Conservation (phyloP, 179 eudicot species). For the Silene noctiflora region DNA sequence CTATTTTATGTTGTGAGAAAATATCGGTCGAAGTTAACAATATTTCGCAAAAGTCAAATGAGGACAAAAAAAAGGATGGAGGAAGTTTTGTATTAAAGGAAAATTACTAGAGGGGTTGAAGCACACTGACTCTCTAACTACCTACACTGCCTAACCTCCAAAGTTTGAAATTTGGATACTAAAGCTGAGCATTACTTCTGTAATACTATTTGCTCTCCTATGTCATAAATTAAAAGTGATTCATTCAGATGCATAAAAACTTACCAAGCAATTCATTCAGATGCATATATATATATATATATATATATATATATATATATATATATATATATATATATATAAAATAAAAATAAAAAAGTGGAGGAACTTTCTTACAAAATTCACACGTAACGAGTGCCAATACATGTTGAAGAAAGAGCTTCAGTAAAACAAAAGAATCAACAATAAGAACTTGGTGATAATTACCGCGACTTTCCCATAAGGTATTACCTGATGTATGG, state of each 20-base stretch:
- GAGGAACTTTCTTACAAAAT: background rate
- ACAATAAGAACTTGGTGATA: background rate
- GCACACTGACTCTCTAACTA: background rate
- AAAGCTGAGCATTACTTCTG: conserved; percentile 2
- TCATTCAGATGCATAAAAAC: background rate
- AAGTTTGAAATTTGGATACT: background rate
- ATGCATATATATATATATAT: background rate
- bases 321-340: background rate
- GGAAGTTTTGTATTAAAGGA: background rate
- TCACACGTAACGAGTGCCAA: background rate
- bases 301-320: background rate
- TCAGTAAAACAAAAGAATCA: background rate
- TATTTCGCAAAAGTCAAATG: background rate
- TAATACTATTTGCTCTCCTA: background rate
- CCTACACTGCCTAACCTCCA: background rate
- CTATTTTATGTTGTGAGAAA: background rate
- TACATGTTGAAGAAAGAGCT: background rate
- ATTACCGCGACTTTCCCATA: conserved; percentile 4
- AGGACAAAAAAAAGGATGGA: background rate
- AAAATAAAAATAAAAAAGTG: background rate
- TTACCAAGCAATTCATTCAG: background rate
- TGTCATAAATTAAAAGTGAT: background rate
- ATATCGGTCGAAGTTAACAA: background rate
- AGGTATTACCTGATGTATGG: conserved; percentile 71
- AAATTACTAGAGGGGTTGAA: background rate